Evolutionary conservation across 2,329 filamentous ascomycete genomes (phyloP).

Genomic region (Ambrosiella beaveri): DNA sequence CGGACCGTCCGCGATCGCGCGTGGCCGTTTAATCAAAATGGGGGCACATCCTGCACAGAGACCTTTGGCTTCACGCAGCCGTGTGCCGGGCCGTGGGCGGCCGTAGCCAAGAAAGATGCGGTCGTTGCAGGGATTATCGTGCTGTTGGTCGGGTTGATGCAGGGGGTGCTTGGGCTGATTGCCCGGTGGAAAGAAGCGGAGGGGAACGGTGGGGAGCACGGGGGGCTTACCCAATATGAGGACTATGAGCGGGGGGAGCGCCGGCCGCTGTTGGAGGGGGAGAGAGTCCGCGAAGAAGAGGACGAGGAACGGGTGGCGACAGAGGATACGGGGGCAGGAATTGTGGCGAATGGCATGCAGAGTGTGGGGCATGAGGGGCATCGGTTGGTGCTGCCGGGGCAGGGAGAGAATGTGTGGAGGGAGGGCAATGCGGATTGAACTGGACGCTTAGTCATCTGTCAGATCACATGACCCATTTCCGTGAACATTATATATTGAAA

Average conservation of each 20-base stretch:
- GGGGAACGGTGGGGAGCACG: neutral
- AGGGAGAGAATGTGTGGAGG: neutral
- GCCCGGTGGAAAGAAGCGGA: neutral
- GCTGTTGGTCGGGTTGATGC: neutral
- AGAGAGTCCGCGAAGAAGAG: neutral
- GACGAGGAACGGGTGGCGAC: neutral
- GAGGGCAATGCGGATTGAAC: neutral
- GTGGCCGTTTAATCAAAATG: conserved; percentile 37
- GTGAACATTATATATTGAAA: too few species aligned
- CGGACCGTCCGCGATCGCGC: conserved; percentile 38
- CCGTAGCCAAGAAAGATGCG: neutral
- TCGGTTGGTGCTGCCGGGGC: neutral
- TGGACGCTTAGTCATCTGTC: neutral
- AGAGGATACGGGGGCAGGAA: neutral
- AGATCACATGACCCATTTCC: too few species aligned
- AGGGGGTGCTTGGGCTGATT: neutral
- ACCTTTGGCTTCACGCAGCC: neutral
- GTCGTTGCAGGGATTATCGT: neutral
- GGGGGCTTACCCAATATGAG: neutral
- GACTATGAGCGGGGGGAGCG: neutral
- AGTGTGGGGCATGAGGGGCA: neutral
- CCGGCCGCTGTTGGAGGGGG: neutral
- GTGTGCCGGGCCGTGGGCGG: neutral
- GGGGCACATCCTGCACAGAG: conserved; percentile 25
- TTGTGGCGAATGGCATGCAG: neutral